These are phyloP conservation scores for Wickerhamiella qilinensis DNA, from an alignment of 805 yeast species.

Conservation along the genomic window DNA sequence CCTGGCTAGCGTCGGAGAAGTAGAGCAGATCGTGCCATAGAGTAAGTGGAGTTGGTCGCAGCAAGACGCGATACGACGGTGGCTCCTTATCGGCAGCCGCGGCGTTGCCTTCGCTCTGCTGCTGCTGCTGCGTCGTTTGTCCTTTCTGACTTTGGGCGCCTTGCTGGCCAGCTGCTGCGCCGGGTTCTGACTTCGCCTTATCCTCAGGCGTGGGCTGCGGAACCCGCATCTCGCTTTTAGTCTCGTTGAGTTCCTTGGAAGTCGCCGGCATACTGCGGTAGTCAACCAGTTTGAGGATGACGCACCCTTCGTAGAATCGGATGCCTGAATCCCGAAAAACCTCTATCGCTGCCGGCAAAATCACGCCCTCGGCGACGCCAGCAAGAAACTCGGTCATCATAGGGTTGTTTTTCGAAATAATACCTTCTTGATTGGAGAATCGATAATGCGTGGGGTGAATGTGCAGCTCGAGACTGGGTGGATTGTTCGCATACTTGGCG, in stretches of 20 bases:
- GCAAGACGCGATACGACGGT: conserved; percentile 56
- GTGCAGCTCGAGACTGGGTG: conserved; percentile 76
- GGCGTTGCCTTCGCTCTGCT: background rate
- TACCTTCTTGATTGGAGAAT: conserved; percentile 80
- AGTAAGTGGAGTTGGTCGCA: conserved; percentile 67
- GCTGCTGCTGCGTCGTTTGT: background rate
- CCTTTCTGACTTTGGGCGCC: background rate
- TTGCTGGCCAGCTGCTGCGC: conserved; percentile 3
- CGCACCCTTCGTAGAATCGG: conserved; percentile 75
- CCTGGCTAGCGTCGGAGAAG: conserved; percentile 59
- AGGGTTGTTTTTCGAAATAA: conserved; percentile 65
- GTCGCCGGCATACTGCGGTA: conserved; percentile 35
- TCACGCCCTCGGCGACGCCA: conserved; percentile 63
- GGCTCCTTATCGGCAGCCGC: conserved; percentile 27
- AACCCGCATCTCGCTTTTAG: background rate
- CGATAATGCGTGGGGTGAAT: conserved; percentile 83
- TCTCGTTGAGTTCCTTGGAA: background rate
- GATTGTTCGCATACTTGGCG: conserved; percentile 56
- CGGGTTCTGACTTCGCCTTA: conserved; percentile 5
- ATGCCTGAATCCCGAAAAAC: conserved; percentile 76
- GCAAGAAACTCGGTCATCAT: conserved; percentile 60
- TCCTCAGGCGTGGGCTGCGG: background rate
- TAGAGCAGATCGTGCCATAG: conserved; percentile 72
- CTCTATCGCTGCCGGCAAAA: conserved; percentile 82
- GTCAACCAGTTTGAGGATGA: conserved; percentile 74